Evolutionary conservation across 1,284 basidiomycete genomes (phyloP), one percentile per base, ranked within the genome.

Genomic region (Takashimella koratensis): DNA sequence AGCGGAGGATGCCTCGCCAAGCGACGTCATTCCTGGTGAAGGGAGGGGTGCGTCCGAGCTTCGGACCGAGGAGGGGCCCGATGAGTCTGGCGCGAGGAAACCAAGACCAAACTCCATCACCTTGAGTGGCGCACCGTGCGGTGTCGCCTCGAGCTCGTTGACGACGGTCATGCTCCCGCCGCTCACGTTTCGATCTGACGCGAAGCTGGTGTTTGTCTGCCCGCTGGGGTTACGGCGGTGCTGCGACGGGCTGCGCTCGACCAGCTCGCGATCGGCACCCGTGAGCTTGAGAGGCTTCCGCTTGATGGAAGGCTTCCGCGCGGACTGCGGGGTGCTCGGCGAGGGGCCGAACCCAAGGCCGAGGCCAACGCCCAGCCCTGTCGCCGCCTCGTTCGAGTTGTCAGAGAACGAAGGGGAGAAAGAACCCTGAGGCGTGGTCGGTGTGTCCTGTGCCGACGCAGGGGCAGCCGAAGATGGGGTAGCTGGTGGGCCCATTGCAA

Each of bases 261-360:
- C 64, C 4, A 70, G 54, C 45, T 64, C 62, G 5, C 62, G 59
- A 47, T 74, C 72, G 43, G 66, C 60, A n/a, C 55, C 47, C n/a
- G 64, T 63, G 19, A 70, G 52, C 46, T 67, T 65, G 27, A 74
- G 44, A 0, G 72, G 72, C 59, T 74, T 74, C 13, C 72, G 58
- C 45, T 67, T 64, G 54, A 71, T 62, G 8, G 52, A 54, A 8
- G 30, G 30, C 16, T 36, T 36, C 30, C 30, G 8, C 8, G 30
- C 16, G 10, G 30, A 36, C 30, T 36, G 30, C 10, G 30, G 30
- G 8, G 30, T 36, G 16, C 30, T 16, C 10, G 30, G 16, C 8
- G 30, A 8, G 16, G 30, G 30, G 8, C 30, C 30, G 8, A 36
- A 36, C 16, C 30, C 30, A 8, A 36, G 16, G 8, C 30, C 30